phyloP scores from a whole-genome alignment of 208 protist species.

The Acanthamoeba sp. region DNA sequence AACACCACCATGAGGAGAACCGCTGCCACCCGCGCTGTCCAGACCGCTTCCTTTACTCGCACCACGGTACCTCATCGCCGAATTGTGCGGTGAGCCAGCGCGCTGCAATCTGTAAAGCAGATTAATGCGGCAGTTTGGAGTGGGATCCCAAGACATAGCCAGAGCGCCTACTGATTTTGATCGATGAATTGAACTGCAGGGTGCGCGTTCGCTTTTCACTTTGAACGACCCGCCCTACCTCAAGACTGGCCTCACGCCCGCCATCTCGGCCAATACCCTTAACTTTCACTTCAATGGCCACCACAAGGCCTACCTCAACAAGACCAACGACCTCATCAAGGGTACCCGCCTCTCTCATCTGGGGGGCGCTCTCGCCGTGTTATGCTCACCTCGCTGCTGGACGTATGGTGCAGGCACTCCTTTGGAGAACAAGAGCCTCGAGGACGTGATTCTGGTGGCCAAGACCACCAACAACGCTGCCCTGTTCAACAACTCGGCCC shows the following conservation, averaged over 20 bases:
- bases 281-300: conserved; percentile 81
- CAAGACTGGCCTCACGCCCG: conserved; percentile 10
- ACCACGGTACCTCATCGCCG: neutral
- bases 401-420: conserved; percentile 2
- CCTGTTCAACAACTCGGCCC: conserved; percentile 80
- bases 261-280: conserved; percentile 74
- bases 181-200: neutral
- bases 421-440: conserved; percentile 70
- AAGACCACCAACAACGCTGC: conserved; percentile 71
- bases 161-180: no score
- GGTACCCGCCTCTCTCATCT: conserved; percentile 4
- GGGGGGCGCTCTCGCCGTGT: neutral
- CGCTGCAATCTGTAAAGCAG: neutral
- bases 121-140: neutral
- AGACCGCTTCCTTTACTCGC: neutral
- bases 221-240: conserved; percentile 70
- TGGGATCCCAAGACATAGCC: no score
- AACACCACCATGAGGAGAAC: conserved; percentile 41
- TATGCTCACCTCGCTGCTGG: neutral
- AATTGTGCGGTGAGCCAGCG: neutral
- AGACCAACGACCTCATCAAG: conserved; percentile 77
- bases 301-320: conserved; percentile 83
- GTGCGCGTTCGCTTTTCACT: conserved; percentile 34
- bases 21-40: neutral
- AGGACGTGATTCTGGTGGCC: conserved; percentile 77